Evolutionary conservation across 1,284 basidiomycete species (phyloP), one percentile per base, ranked within the genome.

Genomic region (Sphaerobolus stellatus): DNA sequence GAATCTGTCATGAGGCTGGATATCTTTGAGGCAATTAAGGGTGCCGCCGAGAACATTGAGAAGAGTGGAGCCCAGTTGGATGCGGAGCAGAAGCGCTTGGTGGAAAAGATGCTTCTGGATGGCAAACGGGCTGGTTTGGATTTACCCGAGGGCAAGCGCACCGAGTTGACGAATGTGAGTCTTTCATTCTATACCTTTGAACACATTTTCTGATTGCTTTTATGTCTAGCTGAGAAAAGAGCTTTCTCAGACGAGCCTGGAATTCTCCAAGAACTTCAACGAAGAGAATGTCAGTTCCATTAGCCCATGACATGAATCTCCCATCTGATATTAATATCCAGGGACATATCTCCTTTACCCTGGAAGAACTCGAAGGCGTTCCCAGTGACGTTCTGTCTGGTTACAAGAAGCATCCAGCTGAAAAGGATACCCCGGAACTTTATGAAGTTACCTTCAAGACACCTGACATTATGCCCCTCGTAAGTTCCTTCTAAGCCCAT

Each of bases 241-340:
- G 59, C 73, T 92, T 2, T 86, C 84, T 13, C 78, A 85, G 61
- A 76, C 78, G 22, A 89, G 83, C 65, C 70, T 90, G 22, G 86
- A 88, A 62, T 92, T 92, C 62, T 57, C 58, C 20, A 90, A 89
- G 85, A 90, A 91, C 71, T 90, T 85, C 70, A 92, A 92, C 62
- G 88, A 93, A 68, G 91, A 93, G 65, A 86, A 86, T 52, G 89
- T 89, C 61, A 46, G 71, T 36, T 11, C 24, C n/a, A n/a, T n/a
- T n/a, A n/a, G n/a, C n/a, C n/a, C n/a, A n/a, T n/a, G n/a, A n/a
- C n/a, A n/a, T n/a, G n/a, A n/a, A n/a, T n/a, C n/a, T n/a, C n/a
- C n/a, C n/a, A n/a, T n/a, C n/a, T n/a, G n/a, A n/a, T 28, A 24
- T 3, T 27, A 29, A 29, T 4, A 27, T 13, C 41, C 59, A 90